Evolutionary conservation across 2,329 filamentous ascomycete species (phyloP).

Genomic region (Claviceps fusiformis): DNA sequence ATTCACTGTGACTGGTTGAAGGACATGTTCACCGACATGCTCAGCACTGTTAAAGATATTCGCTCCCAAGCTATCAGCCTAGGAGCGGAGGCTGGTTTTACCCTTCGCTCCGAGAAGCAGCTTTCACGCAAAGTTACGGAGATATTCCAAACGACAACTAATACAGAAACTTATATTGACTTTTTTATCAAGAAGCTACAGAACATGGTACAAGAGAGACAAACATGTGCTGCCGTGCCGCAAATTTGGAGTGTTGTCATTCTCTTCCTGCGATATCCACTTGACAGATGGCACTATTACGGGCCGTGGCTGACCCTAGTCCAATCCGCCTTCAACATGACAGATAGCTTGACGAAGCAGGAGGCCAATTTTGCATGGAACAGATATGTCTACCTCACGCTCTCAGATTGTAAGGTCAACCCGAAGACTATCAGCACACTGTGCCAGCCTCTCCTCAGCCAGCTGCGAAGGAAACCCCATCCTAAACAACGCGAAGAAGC

Average conservation of each 20-base stretch:
- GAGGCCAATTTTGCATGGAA: conserved; percentile 81
- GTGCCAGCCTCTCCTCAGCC: conserved; percentile 53
- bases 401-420: conserved; percentile 46
- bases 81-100: conserved; percentile 55
- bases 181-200: conserved; percentile 55
- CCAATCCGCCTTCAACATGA: conserved; percentile 71
- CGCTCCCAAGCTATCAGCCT: conserved; percentile 60
- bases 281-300: conserved; percentile 59
- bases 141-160: conserved; percentile 37
- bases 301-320: conserved; percentile 65
- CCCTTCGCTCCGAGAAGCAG: conserved; percentile 54
- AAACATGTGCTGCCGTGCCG: conserved; percentile 46
- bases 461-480: conserved; percentile 50
- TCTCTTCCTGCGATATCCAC: conserved; percentile 56
- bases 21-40: conserved; percentile 68
- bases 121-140: conserved; percentile 55
- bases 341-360: conserved; percentile 53
- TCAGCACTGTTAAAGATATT: conserved; percentile 66
- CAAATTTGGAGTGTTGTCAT: conserved; percentile 81
- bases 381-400: conserved; percentile 62
- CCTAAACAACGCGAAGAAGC: conserved; percentile 41
- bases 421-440: conserved; percentile 29
- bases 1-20: conserved; percentile 65
- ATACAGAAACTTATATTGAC: conserved; percentile 51
- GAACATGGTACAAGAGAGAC: conserved; percentile 52